phyloP scores from a whole-genome alignment of 2,329 filamentous ascomycete genomes.

The Corynespora cassiicola region DNA sequence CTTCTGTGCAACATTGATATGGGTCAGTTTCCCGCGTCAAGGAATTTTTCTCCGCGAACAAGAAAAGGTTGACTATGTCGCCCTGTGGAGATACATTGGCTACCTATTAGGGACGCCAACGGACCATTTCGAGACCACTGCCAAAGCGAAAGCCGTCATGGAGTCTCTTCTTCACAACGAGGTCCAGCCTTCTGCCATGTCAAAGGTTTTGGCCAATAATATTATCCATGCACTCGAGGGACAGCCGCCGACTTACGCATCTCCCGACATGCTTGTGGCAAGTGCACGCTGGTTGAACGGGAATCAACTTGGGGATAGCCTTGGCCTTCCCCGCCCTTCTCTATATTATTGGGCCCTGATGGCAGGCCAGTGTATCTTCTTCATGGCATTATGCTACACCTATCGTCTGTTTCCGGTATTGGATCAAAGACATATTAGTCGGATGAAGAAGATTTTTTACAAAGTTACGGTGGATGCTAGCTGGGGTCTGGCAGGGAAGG shows the following conservation, averaged over 20 bases:
- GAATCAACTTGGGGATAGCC: constrained; percentile 63
- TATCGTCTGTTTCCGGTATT: constrained; percentile 57
- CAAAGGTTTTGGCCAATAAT: constrained; percentile 73
- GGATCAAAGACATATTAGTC: constrained; percentile 60
- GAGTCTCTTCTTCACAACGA: constrained; percentile 72
- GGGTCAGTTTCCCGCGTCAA: constrained; percentile 73
- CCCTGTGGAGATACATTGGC: constrained; percentile 77
- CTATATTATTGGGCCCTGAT: constrained; percentile 67
- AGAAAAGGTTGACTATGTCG: constrained; percentile 74
- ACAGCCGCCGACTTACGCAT: constrained; percentile 70
- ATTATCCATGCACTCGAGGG: constrained; percentile 73
- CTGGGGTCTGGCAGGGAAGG: constrained; percentile 66
- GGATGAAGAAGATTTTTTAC: constrained; percentile 62
- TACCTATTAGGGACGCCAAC: constrained; percentile 74
- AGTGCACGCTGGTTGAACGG: constrained; percentile 75
- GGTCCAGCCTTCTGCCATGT: constrained; percentile 68
- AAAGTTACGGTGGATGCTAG: constrained; percentile 68
- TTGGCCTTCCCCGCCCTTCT: constrained; percentile 64
- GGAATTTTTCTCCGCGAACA: constrained; percentile 69
- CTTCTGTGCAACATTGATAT: constrained; percentile 73
- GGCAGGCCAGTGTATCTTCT: constrained; percentile 70
- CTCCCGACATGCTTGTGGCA: constrained; percentile 71
- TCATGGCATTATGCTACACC: constrained; percentile 62
- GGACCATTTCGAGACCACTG: constrained; percentile 62
- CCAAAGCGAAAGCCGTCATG: constrained; percentile 67